Percentiles rank a stretch among this genome's conserved stretches.
These are phyloP conservation scores for Aureobasidium sp. DNA, from an alignment of 2,329 filamentous ascomycete genomes.

Conservation along the genomic window DNA sequence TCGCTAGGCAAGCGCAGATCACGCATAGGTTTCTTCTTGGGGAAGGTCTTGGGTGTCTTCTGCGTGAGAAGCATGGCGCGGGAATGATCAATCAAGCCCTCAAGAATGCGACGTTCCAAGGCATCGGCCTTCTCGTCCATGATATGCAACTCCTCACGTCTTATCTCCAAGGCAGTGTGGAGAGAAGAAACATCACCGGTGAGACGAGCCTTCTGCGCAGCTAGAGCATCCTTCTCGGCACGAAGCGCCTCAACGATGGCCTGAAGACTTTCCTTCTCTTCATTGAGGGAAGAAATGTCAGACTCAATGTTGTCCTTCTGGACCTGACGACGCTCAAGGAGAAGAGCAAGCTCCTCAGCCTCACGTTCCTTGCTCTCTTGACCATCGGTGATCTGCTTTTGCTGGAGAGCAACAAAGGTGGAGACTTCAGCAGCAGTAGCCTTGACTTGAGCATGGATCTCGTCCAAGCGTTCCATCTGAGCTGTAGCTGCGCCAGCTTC, in stretches of 20 bases:
- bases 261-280: slow-evolving; percentile 40
- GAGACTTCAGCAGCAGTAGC: slow-evolving; percentile 77
- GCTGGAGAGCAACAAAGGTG: slow-evolving; percentile 71
- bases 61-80: slow-evolving; percentile 78
- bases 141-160: slow-evolving; percentile 80
- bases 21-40: slow-evolving; percentile 35
- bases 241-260: slow-evolving; percentile 53
- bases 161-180: slow-evolving; percentile 80
- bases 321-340: slow-evolving; percentile 68
- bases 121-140: slow-evolving; percentile 88
- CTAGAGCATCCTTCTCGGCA: slow-evolving; percentile 67
- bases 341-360: slow-evolving; percentile 69
- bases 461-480: slow-evolving; percentile 75
- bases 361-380: slow-evolving; percentile 72
- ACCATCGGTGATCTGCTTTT: slow-evolving; percentile 65
- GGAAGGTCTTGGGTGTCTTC: slow-evolving; percentile 36
- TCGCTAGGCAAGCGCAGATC: slow-evolving; percentile 35
- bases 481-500: slow-evolving; percentile 62
- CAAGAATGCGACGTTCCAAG: slow-evolving; percentile 84
- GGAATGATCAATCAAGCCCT: slow-evolving; percentile 94
- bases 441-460: slow-evolving; percentile 82
- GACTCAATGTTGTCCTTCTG: slow-evolving; percentile 55
- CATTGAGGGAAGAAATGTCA: slow-evolving; percentile 40
- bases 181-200: slow-evolving; percentile 83
- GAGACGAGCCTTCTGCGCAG: slow-evolving; percentile 70